These are phyloP conservation scores for Spathaspora girioi DNA, from an alignment of 805 yeast genomes.

Conservation along the genomic window DNA sequence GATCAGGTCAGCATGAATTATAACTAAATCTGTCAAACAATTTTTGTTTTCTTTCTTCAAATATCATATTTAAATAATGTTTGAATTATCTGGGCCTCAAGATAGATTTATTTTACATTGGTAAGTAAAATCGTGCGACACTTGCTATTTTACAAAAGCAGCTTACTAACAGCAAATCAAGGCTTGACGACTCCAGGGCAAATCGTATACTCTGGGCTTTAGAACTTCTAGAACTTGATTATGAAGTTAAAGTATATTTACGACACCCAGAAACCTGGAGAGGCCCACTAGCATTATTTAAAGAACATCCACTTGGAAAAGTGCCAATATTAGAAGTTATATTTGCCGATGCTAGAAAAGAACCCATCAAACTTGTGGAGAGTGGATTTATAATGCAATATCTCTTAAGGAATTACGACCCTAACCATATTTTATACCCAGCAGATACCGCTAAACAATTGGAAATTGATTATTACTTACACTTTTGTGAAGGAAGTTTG, in stretches of 20 bases:
- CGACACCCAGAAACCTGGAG: conserved; percentile 45
- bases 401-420: conserved; percentile 33
- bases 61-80: not conserved
- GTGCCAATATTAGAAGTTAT: conserved; percentile 53
- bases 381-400: conserved; percentile 38
- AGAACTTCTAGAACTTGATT: conserved; percentile 56
- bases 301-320: conserved; percentile 61
- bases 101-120: conserved; percentile 25
- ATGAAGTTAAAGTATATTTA: conserved; percentile 49
- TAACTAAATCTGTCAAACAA: not conserved
- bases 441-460: conserved; percentile 34
- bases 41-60: not conserved
- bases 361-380: conserved; percentile 31
- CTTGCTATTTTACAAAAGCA: not conserved
- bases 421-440: conserved; percentile 22
- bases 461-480: conserved; percentile 49
- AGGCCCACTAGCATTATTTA: conserved; percentile 43
- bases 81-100: not conserved
- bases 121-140: conserved; percentile 13
- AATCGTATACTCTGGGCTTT: conserved; percentile 61
- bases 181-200: conserved; percentile 56
- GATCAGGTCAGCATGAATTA: not conserved
- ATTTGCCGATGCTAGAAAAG: conserved; percentile 30
- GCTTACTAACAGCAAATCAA: conserved; percentile 4
- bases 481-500: conserved; percentile 60